phyloP scores from a whole-genome alignment of 352 stramenopile species.

The Phytophthora kernoviae region DNA sequence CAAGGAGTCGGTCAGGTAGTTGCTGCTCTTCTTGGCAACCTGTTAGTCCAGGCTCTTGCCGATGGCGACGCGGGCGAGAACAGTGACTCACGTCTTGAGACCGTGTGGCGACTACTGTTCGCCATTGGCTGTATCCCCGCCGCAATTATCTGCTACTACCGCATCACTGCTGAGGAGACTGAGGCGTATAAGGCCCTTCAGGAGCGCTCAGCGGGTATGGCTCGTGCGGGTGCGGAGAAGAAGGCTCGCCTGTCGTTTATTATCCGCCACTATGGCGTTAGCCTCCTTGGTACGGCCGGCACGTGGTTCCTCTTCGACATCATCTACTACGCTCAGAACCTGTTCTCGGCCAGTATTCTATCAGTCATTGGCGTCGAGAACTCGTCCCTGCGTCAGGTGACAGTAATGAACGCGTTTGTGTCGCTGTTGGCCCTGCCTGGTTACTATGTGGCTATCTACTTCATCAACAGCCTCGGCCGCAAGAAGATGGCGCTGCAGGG shows the following conservation, averaged over 20 bases:
- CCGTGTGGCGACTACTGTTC: constrained; percentile 63
- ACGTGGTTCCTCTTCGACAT: constrained; percentile 89
- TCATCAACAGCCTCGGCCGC: constrained; percentile 69
- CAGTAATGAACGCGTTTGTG: constrained; percentile 57
- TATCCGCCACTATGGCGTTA: constrained; percentile 44
- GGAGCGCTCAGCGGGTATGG: constrained; percentile 2
- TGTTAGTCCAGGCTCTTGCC: constrained; percentile 37
- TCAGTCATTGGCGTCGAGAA: constrained; percentile 53
- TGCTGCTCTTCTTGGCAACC: constrained; percentile 40
- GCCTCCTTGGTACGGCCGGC: constrained; percentile 63
- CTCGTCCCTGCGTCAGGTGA: constrained; percentile 48
- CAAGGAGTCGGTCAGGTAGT: constrained; percentile 41
- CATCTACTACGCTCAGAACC: constrained; percentile 74
- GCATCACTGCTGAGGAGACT: constrained; percentile 59
- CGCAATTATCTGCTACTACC: constrained; percentile 54
- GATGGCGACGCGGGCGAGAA: constrained; percentile 33
- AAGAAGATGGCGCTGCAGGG: constrained; percentile 75
- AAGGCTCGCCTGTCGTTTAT: constrained; percentile 41
- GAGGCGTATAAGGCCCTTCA: constrained; percentile 47
- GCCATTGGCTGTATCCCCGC: constrained; percentile 51
- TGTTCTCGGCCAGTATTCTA: constrained; percentile 73
- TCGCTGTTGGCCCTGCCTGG: constrained; percentile 70
- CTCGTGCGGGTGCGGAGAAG: constrained; percentile 7
- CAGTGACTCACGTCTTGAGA: constrained; percentile 41
- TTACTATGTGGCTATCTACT: constrained; percentile 76